phyloP scores from a whole-genome alignment of 371 early-diverging fungal species.

The Mucor lusitanicus region DNA sequence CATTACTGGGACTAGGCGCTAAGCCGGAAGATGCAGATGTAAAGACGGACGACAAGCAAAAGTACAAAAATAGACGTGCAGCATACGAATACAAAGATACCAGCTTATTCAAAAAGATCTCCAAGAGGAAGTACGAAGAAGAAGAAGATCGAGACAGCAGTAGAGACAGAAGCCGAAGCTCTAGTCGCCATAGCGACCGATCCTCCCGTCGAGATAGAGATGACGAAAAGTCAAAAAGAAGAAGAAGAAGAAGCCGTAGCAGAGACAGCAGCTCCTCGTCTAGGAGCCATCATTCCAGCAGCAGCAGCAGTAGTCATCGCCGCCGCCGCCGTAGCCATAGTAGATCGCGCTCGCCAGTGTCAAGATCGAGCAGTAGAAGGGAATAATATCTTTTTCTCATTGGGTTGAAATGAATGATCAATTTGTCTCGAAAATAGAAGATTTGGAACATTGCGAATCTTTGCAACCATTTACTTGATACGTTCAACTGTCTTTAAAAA shows the following conservation, averaged over 20 bases:
- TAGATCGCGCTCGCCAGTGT: constrained; percentile 6
- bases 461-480: not conserved
- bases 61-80: constrained; percentile 23
- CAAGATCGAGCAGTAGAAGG: not conserved
- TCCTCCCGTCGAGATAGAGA: not conserved
- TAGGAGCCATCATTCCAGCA: not conserved
- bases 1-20: constrained; percentile 77
- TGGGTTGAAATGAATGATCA: not conserved
- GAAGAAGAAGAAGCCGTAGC: constrained; percentile 8
- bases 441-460: constrained; percentile 17
- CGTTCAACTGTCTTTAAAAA: constrained; percentile 10
- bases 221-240: not conserved
- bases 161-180: not conserved
- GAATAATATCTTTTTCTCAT: not conserved
- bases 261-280: constrained; percentile 13
- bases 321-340: constrained; percentile 3
- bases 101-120: constrained; percentile 46
- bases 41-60: constrained; percentile 13
- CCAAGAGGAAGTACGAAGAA: constrained; percentile 36
- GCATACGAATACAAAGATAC: constrained; percentile 47
- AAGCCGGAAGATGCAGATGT: constrained; percentile 51
- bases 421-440: not conserved
- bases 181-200: constrained; percentile 1
- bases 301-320: not conserved
- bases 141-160: not conserved